Evolutionary conservation across 176 grass and related monocot genomes (phyloP), one percentile per base, ranked within the genome.

Genomic region (Eremochloa ophiuroides): DNA sequence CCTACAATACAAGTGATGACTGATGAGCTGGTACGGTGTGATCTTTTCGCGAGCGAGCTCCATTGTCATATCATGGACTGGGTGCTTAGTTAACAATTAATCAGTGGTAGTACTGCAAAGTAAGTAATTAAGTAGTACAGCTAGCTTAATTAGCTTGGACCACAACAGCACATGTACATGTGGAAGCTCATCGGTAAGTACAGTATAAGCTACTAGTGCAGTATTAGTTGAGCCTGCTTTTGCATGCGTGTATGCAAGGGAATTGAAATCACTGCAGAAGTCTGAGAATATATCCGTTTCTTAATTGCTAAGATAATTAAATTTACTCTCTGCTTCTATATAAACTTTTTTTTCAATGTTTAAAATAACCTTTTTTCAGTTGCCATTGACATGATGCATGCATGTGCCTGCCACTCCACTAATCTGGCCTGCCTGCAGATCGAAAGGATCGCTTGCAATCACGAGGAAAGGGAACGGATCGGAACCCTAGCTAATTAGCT

Each of bases 11-110:
- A n/a, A n/a, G n/a, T n/a, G n/a, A n/a, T n/a, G n/a, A n/a, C n/a
- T n/a, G n/a, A n/a, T n/a, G n/a, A n/a, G n/a, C n/a, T 50, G 17
- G 20, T 50, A 17, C 22, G 48, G 22, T 51, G 48, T 51, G 48
- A 50, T 50, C 2, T 65, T 39, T 25, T 33, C 30, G 7, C 8
- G 73, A 66, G 59, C 31, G n/a, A n/a, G n/a, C n/a, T 80, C 42
- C 56, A 58, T 62, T 13, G 55, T 40, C 62, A 42, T 17, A 44
- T 44, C 18, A 10, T 10, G 27, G 39, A 6, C 5, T 60, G 16
- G 35, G 48, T 86, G 71, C 20, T 68, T 47, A 72, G 41, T 63
- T 77, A 67, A 86, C n/a, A n/a, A n/a, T n/a, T n/a, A n/a, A n/a
- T 71, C 18, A 44, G 47, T 17, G 4, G 1, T 56, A 27, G n/a